Percentiles rank a stretch among this genome's conserved stretches.
phyloP scores from a whole-genome alignment of 208 protist genomes.

The Acanthamoeba healyi region DNA sequence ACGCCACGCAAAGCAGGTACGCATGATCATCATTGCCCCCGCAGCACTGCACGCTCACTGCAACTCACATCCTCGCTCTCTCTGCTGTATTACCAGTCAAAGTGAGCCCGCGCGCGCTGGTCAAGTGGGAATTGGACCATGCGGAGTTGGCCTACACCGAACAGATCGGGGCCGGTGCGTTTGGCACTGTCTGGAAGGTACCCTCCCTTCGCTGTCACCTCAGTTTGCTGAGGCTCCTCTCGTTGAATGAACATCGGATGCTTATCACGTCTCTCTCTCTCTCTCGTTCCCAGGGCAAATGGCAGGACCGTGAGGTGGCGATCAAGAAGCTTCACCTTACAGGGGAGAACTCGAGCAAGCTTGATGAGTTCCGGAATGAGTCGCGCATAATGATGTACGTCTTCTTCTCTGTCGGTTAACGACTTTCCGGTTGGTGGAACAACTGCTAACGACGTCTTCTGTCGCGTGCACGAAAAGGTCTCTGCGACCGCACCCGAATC shows the following conservation, averaged over 20 bases:
- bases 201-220: not conserved
- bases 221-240: no score
- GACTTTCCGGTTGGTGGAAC: no score
- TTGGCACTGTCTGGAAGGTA: conserved; percentile 41
- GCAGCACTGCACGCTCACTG: no score
- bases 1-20: not conserved
- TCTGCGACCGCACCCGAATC: conserved; percentile 25
- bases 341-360: not conserved
- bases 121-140: conserved; percentile 38
- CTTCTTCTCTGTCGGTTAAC: not conserved
- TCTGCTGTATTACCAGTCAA: not conserved
- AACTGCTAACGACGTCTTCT: no score
- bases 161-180: not conserved
- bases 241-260: no score
- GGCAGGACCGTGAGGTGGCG: not conserved
- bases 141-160: not conserved
- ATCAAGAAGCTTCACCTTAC: conserved; percentile 25
- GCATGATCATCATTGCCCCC: no score
- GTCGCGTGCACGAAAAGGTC: no score
- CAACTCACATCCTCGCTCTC: no score
- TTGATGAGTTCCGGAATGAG: conserved; percentile 27
- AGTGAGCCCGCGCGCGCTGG: not conserved
- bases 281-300: not conserved
- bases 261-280: not conserved
- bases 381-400: conserved; percentile 25